phyloP scores from a whole-genome alignment of 2,329 filamentous ascomycete genomes.

The Fusarium albosuccineum region DNA sequence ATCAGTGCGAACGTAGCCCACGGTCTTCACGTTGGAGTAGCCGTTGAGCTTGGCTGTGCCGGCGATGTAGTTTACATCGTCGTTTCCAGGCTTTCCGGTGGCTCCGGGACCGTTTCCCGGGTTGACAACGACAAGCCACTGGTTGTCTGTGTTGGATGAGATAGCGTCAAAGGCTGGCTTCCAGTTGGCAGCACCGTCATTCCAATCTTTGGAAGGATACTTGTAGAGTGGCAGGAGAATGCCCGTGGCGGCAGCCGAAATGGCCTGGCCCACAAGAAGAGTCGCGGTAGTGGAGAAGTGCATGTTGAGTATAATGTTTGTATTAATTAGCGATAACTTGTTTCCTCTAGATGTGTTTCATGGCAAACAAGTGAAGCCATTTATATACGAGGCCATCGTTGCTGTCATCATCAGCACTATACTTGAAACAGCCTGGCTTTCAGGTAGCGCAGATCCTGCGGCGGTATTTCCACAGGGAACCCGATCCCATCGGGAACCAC shows the following conservation, averaged over 20 bases:
- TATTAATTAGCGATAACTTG: no score
- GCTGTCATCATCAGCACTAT: no score
- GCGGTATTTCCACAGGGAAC: no score
- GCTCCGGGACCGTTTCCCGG: slow-evolving; percentile 39
- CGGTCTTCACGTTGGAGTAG: slow-evolving; percentile 36
- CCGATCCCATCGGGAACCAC: no score
- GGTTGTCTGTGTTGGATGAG: slow-evolving; percentile 11
- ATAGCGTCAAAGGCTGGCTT: slow-evolving; percentile 34
- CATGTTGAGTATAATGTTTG: background rate
- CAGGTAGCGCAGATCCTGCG: no score
- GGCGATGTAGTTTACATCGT: slow-evolving; percentile 40
- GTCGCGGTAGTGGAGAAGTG: background rate
- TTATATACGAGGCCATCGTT: no score
- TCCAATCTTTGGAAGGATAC: slow-evolving; percentile 34
- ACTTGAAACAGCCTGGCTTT: no score
- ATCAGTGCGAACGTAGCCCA: slow-evolving; percentile 43
- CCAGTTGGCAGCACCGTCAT: slow-evolving; percentile 42
- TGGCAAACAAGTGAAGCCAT: no score
- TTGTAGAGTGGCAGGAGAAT: slow-evolving; percentile 41
- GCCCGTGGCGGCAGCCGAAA: slow-evolving; percentile 24
- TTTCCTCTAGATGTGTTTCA: no score
- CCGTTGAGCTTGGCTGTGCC: slow-evolving; percentile 40
- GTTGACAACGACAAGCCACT: slow-evolving; percentile 40
- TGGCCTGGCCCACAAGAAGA: slow-evolving; percentile 1
- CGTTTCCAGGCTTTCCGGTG: slow-evolving; percentile 34